Evolutionary conservation across 176 grass and related monocot species (phyloP), one percentile per base, ranked within the genome.

Genomic region (Dendrocalamus sinicus): DNA sequence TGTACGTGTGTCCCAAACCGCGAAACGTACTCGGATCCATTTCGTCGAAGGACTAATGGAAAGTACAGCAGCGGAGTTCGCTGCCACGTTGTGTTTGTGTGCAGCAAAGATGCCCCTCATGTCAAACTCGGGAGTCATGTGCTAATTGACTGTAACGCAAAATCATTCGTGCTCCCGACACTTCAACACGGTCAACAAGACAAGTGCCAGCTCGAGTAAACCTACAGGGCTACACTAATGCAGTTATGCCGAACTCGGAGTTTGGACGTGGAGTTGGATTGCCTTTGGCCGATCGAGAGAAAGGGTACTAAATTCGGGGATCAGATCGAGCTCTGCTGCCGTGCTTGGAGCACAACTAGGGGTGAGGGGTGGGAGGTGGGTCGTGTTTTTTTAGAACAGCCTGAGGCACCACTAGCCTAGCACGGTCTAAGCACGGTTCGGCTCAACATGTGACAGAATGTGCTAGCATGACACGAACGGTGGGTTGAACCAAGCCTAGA

Each of bases 401-500:
- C 32, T 32, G 0, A 32, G 32, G 32, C 32, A 32, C 32, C 0
- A 32, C 2, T 0, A 35, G 3, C 32, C 32, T 4, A 35, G 2
- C 32, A 35, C 32, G 3, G 3, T 35, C 0, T 0, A 3, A 35
- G 32, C 3, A 35, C 0, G 3, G 3, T 35, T 4, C 0, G 32
- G 3, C 3, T 3, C 3, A 0, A 35, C 1, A 35, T 35, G 1
- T 35, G 3, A 0, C 3, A 3, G 32, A 0, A 0, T 35, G 3
- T 35, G 32, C 0, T 35, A 0, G 3, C 3, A 35, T 0, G 3
- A 3, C 3, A 35, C 3, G 3, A 35, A 35, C 32, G 3, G 3
- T 35, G 32, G 3, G 32, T 0, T 35, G 0, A 0, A 35, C 3
- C 3, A 4, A 2, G 32, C 3, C 32, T 35, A 4, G 32, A 35